Base-by-base conservation (phyloP, 345 rosid species). In the Sisymbrium irio region DNA sequence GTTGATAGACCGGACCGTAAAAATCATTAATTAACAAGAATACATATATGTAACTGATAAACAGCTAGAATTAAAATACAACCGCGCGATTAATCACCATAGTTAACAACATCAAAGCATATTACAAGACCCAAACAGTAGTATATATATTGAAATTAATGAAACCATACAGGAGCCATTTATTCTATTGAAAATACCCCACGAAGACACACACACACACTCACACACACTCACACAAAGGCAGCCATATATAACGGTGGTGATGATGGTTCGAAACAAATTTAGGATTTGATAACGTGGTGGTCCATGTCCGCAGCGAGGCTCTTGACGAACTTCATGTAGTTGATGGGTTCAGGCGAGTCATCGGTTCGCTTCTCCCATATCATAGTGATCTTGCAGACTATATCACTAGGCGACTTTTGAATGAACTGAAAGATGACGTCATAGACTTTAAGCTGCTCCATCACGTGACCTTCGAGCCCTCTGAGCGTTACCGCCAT, bases 381-480 rank as follows among this genome's bases (percentile, higher is more conserved):
- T 1, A 76, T 69, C 79, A 76, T 63, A 18, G 79, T 76, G 45
- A 76, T 15, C 61, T 76, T 76, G 39, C 79, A 76, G 59, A 76
- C 7, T 9, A 62, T 53, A 11, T 61, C 79, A 1, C 64, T 58
- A 36, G 74, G 65, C 1, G 75, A 62, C 30, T 63, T 76, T 28
- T 76, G 79, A 13, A 69, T 69, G 39, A 76, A 76, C 60, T 76
- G 75, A 12, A 76, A 63, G 4, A 36, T 69, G 53, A 63, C 66
- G 27, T 76, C 79, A 60, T 76, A 75, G 11, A 68, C 79, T 35
- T 75, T 75, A 17, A 75, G 79, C 8, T 14, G 3, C 58, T 61
- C 79, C 79, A 75, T 68, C 20, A 75, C 74, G 17, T 75, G 79
- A 33, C 79, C 79, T 51, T 75, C 79, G 0, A 76, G 75, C 20